These are phyloP conservation scores for Fennellomyces sp. DNA, from an alignment of 371 early-diverging fungal genomes.

Conservation along the genomic window DNA sequence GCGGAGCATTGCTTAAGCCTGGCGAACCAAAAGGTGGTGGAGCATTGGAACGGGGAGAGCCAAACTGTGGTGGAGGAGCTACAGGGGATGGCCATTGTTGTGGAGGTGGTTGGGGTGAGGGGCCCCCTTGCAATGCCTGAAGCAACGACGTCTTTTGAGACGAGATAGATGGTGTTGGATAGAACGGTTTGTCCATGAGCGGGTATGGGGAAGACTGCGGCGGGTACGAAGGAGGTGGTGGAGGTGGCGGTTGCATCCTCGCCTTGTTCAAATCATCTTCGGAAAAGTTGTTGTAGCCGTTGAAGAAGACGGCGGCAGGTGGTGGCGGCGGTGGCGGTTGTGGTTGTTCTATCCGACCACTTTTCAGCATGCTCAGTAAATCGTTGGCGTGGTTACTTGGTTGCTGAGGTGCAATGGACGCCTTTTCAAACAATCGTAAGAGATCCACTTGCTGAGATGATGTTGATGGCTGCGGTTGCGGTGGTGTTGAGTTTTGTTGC, in stretches of 20 bases:
- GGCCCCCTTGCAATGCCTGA: conserved; percentile 42
- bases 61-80: conserved; percentile 5
- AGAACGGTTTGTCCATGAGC: too few relatives aligned
- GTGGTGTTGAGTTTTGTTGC: background rate
- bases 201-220: too few relatives aligned
- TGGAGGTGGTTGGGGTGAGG: background rate
- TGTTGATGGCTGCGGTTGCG: conserved; percentile 1
- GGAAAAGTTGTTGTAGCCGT: background rate
- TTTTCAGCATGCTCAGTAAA: conserved; percentile 11
- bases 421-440: conserved; percentile 30
- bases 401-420: conserved; percentile 15
- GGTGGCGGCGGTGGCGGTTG: conserved; percentile 9
- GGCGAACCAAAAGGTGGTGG: too few relatives aligned
- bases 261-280: conserved; percentile 9
- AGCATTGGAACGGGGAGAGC: conserved; percentile 10
- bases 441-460: conserved; percentile 25
- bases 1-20: conserved; percentile 16
- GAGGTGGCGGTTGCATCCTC: background rate
- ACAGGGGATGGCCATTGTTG: conserved; percentile 4
- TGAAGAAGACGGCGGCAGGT: conserved; percentile 1
- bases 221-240: conserved; percentile 7
- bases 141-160: conserved; percentile 51
- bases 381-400: conserved; percentile 2
- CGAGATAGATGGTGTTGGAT: too few relatives aligned
- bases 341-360: conserved; percentile 6